Base-by-base conservation (phyloP, 164 flowering plant genomes). In the Dillenia suffruticosa region DNA sequence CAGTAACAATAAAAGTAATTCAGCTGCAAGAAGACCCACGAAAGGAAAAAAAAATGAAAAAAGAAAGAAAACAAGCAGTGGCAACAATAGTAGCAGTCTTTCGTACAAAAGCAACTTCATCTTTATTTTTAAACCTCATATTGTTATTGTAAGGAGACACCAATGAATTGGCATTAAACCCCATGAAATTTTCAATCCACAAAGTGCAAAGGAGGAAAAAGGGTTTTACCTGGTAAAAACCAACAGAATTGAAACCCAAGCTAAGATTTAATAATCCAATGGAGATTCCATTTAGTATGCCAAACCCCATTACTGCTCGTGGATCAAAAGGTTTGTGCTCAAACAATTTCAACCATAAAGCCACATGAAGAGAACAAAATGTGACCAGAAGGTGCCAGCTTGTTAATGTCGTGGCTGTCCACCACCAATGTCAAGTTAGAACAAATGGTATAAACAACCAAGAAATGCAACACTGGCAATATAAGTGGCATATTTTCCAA, bases 341-440 rank as follows among this genome's bases (percentile, higher is more conserved):
- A 61, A 90, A 92, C 44, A 86, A 68, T 64, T 88, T 89, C 91
- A 92, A 78, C 82, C 83, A 79, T 66, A 88, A 63, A 47, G 98
- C 96, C 70, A 88, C 80, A 65, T 92, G 96, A 80, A 92, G 98
- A 11, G 96, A 90, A 72, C 93, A 88, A 68, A 88, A 90, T 3
- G 98, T 92, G n/a, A 92, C 98, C 62, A 92, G 77, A 57, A 92
- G 88, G 83, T 92, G 98, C 98, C 98, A 92, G 77, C 98, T 92
- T 52, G 98, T 92, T 85, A 92, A 76, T 72, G 98, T 92, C 52
- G 98, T 92, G 57, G 96, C 96, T 89, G 90, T 60, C 69, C 24
- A 45, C 10, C 19, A 49, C 22, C 51, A 58, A 62, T 53, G 12
- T 40, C 43, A 63, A 10, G 17, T 44, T 15, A 44, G 12, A 44